Base-by-base conservation (phyloP, 805 yeast species). In the Kazachstania viticola region DNA sequence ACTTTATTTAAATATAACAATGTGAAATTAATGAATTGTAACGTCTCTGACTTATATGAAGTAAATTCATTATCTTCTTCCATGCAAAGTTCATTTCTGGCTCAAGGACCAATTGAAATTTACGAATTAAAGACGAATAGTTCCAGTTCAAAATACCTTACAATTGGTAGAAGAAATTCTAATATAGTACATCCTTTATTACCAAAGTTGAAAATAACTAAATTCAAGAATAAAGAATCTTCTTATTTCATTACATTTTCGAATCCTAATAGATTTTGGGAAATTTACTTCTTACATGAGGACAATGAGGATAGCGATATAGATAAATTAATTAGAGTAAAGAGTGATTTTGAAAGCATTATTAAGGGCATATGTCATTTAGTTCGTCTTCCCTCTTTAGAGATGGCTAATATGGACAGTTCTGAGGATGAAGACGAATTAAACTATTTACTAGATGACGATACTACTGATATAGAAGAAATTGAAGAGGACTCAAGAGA, bases 191-290 rank as follows among this genome's bases (percentile, higher is more conserved):
- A 80, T 47, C 93, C 94, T 4, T 67, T 82, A 11, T 56, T 82
- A 32, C 82, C 84, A 3, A 70, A 66, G 38, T 51, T 77, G 33
- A 69, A 73, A 42, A 62, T 82, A 2, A 79, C 37, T 59, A 80
- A 42, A 62, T 67, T 9, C 56, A 15, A 39, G 36, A 29, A 61
- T 61, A 30, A 69, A 66, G 42, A 21, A 8, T 34, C 17, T 21
- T 41, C 37, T 13, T 77, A 76, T 42, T 62, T 78, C 2, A 49
- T 81, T 13, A 76, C 84, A 1, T 63, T 82, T 35, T 72, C 71
- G 17, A 80, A 79, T 44, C 93, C 93, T 0, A 78, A 74, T 39
- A 59, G 88, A 44, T 79, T 73, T 52, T 82, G 93, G 94, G 64
- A 69, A 18, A 60, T 75, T 27, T 58, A 48, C 14, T 44, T 61